Evolutionary conservation across 192 early-diverging fungal genomes (phyloP), one percentile per base, ranked within the genome.

Genomic region (Gaertneriomyces sp.): DNA sequence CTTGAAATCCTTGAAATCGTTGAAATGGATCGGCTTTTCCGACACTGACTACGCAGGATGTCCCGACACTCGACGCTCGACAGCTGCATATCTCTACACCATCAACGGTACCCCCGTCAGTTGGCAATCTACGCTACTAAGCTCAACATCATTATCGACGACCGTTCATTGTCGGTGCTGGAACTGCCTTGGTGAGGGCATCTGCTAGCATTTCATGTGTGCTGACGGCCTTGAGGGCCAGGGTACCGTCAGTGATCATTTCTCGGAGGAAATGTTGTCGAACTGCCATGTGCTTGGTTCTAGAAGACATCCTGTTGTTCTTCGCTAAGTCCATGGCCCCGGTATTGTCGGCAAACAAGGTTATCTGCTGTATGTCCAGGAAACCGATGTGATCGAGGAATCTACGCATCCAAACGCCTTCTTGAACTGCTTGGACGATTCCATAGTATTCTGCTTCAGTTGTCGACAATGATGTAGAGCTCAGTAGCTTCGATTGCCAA

Each of bases 261-360:
- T 76, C 73, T 5, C 69, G 62, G 40, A 77, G 53, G 74, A 68
- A 73, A 33, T 68, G 52, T 39, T 56, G 46, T 2, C 69, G 58
- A 38, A 78, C 66, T 9, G 20, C 44, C 7, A 61, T 45, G 54
- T 78, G 76, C 58, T 68, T 78, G 7, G 74, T 73, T 42, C 58
- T 52, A 20, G 40, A 60, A 33, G 68, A 65, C 25, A 74, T 40
- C 6, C 39, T 42, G 6, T 63, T 63, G 45, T 76, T 62, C 4
- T 61, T 61, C 6, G 66, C 53, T 20, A 73, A 25, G 2, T 54
- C 66, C 33, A 76, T 74, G 4, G 63, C 45, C 7, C 42, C 8
- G 6, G 19, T 12, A 45, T 61, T 61, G 42, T 61, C 59, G 6
- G 19, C 59, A 45, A 7, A 61, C 11, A 61, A 19, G 4, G 38